Evolutionary conservation across 305 asterid genomes (phyloP), one percentile per base, ranked within the genome.

Genomic region (Solanum hybrid): DNA sequence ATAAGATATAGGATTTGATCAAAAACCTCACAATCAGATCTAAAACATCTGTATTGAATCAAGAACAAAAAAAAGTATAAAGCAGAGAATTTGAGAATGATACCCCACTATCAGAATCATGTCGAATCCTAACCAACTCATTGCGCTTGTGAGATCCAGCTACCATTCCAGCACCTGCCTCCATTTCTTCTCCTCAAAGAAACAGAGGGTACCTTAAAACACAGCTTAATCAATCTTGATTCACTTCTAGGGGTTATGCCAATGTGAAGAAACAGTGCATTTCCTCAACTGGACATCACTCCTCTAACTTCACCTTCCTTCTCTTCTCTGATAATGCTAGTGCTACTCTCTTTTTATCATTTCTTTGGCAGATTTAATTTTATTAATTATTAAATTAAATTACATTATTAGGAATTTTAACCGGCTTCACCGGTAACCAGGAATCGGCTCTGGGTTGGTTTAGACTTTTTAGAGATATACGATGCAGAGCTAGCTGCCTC

Each of bases 141-240:
- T 96, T 95, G 89, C 96, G 93, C 90, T 94, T 93, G 94, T 95
- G 96, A 10, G 99, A 96, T 93, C 99, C 99, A 92, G 99, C 99
- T 80, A 96, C 97, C 96, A 96, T 90, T 29, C 98, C 98, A 87
- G 93, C 95, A 91, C 87, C 93, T 87, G 97, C 98, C 92, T 96
- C 98, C 98, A 96, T 96, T 88, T 72, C 90, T 85, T 72, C 34
- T 84, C 88, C 90, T 84, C 76, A 51, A 61, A 84, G 41, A 84
- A 84, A 84, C 39, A 51, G 76, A 84, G 72, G 73, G 73, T 65
- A 65, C 27, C 73, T 65, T 38, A 38, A 20, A 39, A 37, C 24
- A 81, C 68, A 81, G 88, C 31, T 85, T 57, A 36, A 85, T 85
- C 41, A 57, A 85, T 57, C 87, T 81, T 81, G 68, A 81, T 81